A percentile compares a stretch with the other conserved stretches of the same genome.
Evolutionary conservation across 345 rosid species (phyloP).

Genomic region (Pseudoturritis turrita): DNA sequence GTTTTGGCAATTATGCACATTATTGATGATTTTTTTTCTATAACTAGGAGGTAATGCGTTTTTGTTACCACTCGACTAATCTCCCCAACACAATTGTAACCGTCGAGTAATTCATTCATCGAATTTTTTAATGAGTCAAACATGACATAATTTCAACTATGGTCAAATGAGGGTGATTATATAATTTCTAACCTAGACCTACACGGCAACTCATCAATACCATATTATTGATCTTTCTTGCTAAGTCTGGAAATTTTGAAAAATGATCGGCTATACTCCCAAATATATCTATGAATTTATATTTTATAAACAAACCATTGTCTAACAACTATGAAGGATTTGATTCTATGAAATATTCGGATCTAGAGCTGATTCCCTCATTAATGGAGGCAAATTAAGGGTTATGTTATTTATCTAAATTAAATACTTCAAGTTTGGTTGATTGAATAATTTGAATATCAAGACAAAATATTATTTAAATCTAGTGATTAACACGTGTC

Average conservation of each 20-base stretch:
- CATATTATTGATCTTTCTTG: too few relatives aligned
- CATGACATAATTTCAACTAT: too few relatives aligned
- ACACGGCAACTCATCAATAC: too few relatives aligned
- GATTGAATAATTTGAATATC: not conserved
- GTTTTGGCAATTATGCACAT: not conserved
- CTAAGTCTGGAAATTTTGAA: not conserved
- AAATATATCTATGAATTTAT: not conserved
- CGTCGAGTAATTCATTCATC: too few relatives aligned
- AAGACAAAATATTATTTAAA: not conserved
- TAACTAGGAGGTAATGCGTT: too few relatives aligned
- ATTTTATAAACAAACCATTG: not conserved
- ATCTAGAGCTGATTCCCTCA: not conserved
- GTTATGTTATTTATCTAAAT: not conserved
- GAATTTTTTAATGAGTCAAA: too few relatives aligned
- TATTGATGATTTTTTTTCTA: too few relatives aligned
- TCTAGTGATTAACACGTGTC: conserved; percentile 22
- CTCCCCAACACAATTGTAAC: too few relatives aligned
- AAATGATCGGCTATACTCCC: not conserved
- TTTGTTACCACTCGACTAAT: too few relatives aligned
- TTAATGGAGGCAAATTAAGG: not conserved
- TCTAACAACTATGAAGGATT: not conserved
- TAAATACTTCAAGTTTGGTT: not conserved
- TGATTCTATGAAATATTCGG: not conserved
- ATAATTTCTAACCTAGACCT: too few relatives aligned
- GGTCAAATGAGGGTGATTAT: too few relatives aligned